Conservation (phyloP, 2,329 filamentous ascomycete genomes). For the Sphaerulina musiva region DNA sequence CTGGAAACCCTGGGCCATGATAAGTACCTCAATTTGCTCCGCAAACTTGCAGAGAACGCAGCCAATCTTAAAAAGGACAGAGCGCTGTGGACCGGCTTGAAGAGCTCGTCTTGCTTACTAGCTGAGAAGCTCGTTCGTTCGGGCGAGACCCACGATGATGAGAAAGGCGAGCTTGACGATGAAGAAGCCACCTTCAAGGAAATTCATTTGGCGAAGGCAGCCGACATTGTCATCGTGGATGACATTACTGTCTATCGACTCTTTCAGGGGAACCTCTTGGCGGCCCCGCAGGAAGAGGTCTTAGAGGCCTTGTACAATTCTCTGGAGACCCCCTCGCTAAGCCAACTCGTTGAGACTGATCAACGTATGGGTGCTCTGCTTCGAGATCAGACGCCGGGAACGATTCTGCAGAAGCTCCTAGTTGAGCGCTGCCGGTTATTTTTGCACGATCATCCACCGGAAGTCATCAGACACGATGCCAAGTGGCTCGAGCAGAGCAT, state of each 20-base stretch:
- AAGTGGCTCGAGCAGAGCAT: constrained; percentile 89
- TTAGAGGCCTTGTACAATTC: constrained; percentile 79
- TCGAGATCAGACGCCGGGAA: constrained; percentile 61
- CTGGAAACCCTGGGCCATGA: constrained; percentile 75
- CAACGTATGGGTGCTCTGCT: constrained; percentile 62
- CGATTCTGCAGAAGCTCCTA: constrained; percentile 69
- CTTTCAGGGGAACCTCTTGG: constrained; percentile 78
- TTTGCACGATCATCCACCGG: constrained; percentile 71
- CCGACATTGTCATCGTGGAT: constrained; percentile 70
- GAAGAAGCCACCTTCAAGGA: constrained; percentile 56
- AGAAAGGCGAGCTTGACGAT: constrained; percentile 37
- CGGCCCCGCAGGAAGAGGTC: constrained; percentile 80
- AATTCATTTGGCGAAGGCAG: constrained; percentile 68
- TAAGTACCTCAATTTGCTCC: constrained; percentile 78
- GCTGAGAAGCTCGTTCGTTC: constrained; percentile 67
- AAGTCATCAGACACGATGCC: constrained; percentile 76
- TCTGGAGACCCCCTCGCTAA: constrained; percentile 71
- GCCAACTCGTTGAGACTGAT: constrained; percentile 70
- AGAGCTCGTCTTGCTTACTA: constrained; percentile 66
- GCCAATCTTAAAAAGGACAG: constrained; percentile 68
- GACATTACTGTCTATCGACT: constrained; percentile 83
- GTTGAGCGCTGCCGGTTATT: constrained; percentile 86
- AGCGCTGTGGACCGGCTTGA: constrained; percentile 69
- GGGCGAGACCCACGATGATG: constrained; percentile 47
- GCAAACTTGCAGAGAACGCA: constrained; percentile 70